phyloP scores from a whole-genome alignment of 176 grass and related monocot genomes.

The Tillandsia leiboldiana region DNA sequence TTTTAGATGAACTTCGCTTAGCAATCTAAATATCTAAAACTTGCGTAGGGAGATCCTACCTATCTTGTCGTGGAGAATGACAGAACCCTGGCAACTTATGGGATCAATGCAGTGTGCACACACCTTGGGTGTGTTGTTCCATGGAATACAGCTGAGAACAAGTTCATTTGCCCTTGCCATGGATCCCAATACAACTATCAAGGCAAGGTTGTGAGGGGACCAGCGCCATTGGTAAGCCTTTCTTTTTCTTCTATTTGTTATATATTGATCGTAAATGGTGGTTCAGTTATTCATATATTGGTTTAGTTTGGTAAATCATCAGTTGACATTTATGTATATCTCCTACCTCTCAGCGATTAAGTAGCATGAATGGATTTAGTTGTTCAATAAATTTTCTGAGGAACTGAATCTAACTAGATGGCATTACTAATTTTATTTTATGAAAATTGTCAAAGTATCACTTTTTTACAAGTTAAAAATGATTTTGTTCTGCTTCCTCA shows the following conservation, averaged over 20 bases:
- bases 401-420: no score
- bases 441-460: no score
- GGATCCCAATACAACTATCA: slow-evolving; percentile 95
- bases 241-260: not conserved
- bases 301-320: not conserved
- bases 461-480: no score
- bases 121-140: slow-evolving; percentile 92
- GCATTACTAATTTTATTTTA: no score
- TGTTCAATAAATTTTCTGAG: no score
- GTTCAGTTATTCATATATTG: not conserved
- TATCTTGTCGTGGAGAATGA: slow-evolving; percentile 80
- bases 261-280: not conserved
- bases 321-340: not conserved
- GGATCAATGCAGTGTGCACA: slow-evolving; percentile 84
- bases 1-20: not conserved
- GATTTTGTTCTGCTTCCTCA: no score
- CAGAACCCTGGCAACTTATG: slow-evolving; percentile 68
- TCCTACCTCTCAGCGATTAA: not conserved
- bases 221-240: slow-evolving; percentile 65
- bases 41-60: slow-evolving; percentile 75
- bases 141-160: slow-evolving; percentile 86
- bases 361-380: no score
- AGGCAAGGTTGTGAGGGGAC: slow-evolving; percentile 86
- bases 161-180: slow-evolving; percentile 93
- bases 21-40: not conserved